A percentile compares a stretch with the other conserved stretches of the same genome.
Evolutionary conservation across 2,329 filamentous ascomycete genomes (phyloP).

Genomic region (Neobulgaria alba): DNA sequence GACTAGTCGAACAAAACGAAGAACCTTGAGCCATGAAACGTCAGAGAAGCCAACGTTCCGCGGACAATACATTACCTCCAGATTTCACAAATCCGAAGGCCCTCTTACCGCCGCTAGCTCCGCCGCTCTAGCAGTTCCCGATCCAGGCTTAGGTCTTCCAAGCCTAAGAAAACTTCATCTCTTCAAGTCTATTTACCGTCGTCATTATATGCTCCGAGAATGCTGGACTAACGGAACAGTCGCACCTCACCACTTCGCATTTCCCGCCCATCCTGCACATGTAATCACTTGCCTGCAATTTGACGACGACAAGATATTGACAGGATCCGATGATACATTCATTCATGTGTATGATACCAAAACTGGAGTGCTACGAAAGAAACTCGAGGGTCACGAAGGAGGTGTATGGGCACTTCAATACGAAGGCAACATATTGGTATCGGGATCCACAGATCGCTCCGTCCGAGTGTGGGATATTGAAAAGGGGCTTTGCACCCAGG

Average conservation of each 20-base stretch:
- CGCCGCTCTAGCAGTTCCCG: conserved; percentile 73
- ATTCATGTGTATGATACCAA: conserved; percentile 98
- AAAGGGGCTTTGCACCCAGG: conserved; percentile 81
- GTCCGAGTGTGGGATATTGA: conserved; percentile 99
- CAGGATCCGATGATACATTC: conserved; percentile 92
- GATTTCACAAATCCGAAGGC: conserved; percentile 53
- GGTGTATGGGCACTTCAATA: conserved; percentile 98
- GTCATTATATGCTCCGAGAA: conserved; percentile 81
- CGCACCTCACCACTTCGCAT: conserved; percentile 85
- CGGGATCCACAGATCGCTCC: conserved; percentile 89
- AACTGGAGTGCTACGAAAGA: conserved; percentile 75
- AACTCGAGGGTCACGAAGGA: conserved; percentile 87
- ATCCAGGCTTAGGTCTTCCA: conserved; percentile 70
- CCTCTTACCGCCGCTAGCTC: conserved; percentile 80
- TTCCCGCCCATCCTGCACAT: conserved; percentile 90
- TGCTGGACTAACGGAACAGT: conserved; percentile 85
- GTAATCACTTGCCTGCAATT: conserved; percentile 98
- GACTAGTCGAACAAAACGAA: conserved; percentile 25
- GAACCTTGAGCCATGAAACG: conserved; percentile 23
- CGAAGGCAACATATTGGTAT: conserved; percentile 88
- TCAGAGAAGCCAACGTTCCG: conserved; percentile 20
- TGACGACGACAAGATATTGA: conserved; percentile 95
- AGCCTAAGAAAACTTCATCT: conserved; percentile 79
- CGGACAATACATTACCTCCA: conserved; percentile 15
- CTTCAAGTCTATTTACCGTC: conserved; percentile 92